phyloP scores from a whole-genome alignment of 1,284 basidiomycete genomes.

The Sanghuangporus sanghuang region DNA sequence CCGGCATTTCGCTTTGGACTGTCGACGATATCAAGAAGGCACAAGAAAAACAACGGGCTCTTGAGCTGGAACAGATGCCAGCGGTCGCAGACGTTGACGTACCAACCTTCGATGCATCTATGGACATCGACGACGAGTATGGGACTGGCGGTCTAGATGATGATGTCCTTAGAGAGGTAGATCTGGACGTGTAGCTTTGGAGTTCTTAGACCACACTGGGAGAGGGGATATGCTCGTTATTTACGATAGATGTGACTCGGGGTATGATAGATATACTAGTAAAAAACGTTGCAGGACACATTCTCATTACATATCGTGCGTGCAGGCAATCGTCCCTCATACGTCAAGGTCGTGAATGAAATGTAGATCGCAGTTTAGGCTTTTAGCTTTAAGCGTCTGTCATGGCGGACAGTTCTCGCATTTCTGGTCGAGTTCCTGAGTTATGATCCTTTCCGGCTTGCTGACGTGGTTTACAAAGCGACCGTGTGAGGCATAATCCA shows the following conservation, averaged over 20 bases:
- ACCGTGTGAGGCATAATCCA: neutral
- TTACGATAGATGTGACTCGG: neutral
- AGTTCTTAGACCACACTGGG: neutral
- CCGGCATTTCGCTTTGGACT: conserved; percentile 93
- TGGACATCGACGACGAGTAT: conserved; percentile 47
- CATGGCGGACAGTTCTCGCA: conserved; percentile 13
- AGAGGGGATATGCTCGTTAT: neutral
- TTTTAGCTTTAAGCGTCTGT: neutral
- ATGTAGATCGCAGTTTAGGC: neutral
- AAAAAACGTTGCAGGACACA: neutral
- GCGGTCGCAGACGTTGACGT: conserved; percentile 22
- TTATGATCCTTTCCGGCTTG: conserved; percentile 14
- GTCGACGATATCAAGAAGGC: conserved; percentile 79
- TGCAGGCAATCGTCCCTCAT: neutral
- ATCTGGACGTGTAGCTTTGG: conserved; percentile 35
- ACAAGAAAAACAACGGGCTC: conserved; percentile 70
- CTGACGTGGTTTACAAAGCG: neutral
- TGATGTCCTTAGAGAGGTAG: conserved; percentile 55
- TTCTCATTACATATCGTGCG: neutral
- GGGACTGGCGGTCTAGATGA: conserved; percentile 74
- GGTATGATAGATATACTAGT: neutral
- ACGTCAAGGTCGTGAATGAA: conserved; percentile 7
- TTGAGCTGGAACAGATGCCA: conserved; percentile 43
- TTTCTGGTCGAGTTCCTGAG: conserved; percentile 13
- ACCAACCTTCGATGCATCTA: conserved; percentile 25